Evolutionary conservation across 176 grass and related monocot species (phyloP), one percentile per base, ranked within the genome.

Genomic region (Thinopyrum elongatum): DNA sequence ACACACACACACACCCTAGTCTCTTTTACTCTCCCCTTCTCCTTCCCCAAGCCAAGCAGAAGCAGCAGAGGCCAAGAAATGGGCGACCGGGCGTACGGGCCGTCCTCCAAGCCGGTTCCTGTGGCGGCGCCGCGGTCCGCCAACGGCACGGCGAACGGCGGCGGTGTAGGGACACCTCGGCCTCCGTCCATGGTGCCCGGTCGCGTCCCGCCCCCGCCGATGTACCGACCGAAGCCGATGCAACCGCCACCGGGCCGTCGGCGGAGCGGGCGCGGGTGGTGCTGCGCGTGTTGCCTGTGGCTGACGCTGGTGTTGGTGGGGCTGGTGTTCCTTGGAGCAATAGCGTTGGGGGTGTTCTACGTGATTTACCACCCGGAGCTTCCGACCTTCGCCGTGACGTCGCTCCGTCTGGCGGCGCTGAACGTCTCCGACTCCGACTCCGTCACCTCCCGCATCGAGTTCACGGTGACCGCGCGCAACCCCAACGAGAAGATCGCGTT

Each of bases 201-300:
- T 16, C 91, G 91, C 73, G 91, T 86, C 19, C 91, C 87, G 0
- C 88, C 88, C 9, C 89, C 82, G 25, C 87, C 75, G 74, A 78
- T 80, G 83, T 92, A 95, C 93, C 86, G 96, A 0, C 90, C 91
- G 0, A 94, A 92, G 82, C 95, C 88, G 27, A 78, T 83, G 36
- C 83, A 83, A 33, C 78, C 84, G 4, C 70, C 85, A 7, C 60
- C 82, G 0, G 84, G 81, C 0, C 90, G 80, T 6, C 86, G 86
- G 7, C 88, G 87, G n/a, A 88, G 92, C 83, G 82, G 72, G 7
- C 92, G 91, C 38, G 85, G 92, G 34, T 98, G 93, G 88, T 98
- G 96, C 78, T 95, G 96, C 91, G 76, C 28, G 26, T 94, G 84
- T 75, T 96, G 90, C 86, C 87, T 99, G 49, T 99, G 94, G 97